These are phyloP conservation scores for Penicillium italicum DNA, from an alignment of 2,329 filamentous ascomycete species.

Conservation along the genomic window DNA sequence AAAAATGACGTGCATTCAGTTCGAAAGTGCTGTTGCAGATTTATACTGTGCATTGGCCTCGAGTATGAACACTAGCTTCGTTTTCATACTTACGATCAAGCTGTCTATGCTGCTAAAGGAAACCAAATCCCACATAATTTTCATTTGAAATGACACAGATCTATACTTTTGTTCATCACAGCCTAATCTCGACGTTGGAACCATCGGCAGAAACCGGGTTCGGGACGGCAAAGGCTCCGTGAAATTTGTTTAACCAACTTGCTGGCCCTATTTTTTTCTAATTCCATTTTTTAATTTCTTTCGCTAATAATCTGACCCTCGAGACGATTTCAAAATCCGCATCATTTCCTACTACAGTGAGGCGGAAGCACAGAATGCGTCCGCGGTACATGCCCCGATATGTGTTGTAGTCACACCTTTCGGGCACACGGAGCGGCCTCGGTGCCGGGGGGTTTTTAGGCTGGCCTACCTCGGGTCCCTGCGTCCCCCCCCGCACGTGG, in stretches of 20 bases:
- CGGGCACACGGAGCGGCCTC: not conserved
- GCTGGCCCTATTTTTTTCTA: not conserved
- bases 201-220: constrained; percentile 21
- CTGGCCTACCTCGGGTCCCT: not conserved
- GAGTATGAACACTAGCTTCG: too few species aligned
- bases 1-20: not conserved
- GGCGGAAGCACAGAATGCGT: not conserved
- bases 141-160: not conserved
- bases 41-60: not conserved
- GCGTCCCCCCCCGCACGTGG: constrained; percentile 3
- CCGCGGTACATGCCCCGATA: not conserved
- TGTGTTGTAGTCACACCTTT: not conserved
- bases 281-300: constrained; percentile 9
- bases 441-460: not conserved
- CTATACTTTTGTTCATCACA: not conserved
- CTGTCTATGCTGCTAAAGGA: not conserved
- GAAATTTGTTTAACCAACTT: constrained; percentile 9
- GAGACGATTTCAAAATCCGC: not conserved
- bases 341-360: not conserved
- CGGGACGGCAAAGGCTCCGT: constrained; percentile 5
- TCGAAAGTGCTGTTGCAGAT: not conserved
- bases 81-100: too few species aligned
- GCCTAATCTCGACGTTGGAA: not conserved
- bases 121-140: not conserved
- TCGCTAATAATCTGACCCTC: not conserved